A percentile compares a stretch with the other conserved stretches of the same genome.
These are phyloP conservation scores for Apophysomyces variabilis DNA, from an alignment of 371 early-diverging fungal genomes.

Conservation along the genomic window DNA sequence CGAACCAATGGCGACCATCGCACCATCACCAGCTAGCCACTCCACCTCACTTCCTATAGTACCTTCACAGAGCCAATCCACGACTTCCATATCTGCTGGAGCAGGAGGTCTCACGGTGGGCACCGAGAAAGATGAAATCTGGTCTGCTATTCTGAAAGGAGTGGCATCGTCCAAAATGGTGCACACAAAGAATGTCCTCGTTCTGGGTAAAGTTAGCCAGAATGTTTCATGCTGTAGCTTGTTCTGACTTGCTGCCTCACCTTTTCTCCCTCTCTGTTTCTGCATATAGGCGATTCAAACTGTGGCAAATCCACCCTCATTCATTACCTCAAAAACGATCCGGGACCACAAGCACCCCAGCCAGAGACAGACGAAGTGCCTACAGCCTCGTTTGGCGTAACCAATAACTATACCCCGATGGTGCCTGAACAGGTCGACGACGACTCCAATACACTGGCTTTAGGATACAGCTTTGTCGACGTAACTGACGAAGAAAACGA, in stretches of 20 bases:
- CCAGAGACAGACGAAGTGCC: constrained; percentile 31
- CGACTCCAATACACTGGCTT: constrained; percentile 57
- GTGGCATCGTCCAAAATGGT: constrained; percentile 74
- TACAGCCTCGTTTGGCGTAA: constrained; percentile 26
- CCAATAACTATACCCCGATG: constrained; percentile 34
- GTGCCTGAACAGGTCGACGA: constrained; percentile 15
- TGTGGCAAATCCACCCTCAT: constrained; percentile 73
- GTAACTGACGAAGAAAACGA: constrained; percentile 80
- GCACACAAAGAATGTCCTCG: constrained; percentile 72
- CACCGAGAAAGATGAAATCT: constrained; percentile 66
- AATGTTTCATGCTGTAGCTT: background rate
- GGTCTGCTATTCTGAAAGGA: constrained; percentile 76
- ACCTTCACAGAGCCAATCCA: constrained; percentile 37
- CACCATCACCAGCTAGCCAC: background rate
- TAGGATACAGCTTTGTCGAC: constrained; percentile 79
- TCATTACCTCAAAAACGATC: constrained; percentile 63
- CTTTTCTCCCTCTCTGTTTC: too few relatives aligned
- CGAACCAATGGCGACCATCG: constrained; percentile 8
- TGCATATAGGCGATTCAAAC: constrained; percentile 60
- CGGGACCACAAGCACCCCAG: constrained; percentile 36
- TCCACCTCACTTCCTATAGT: constrained; percentile 20
- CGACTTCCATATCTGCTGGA: constrained; percentile 21
- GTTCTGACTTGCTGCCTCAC: background rate
- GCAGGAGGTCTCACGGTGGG: constrained; percentile 12
- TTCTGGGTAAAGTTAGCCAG: constrained; percentile 55